These are phyloP conservation scores for Venturia aucupariae DNA, from an alignment of 2,329 filamentous ascomycete species.

Conservation along the genomic window DNA sequence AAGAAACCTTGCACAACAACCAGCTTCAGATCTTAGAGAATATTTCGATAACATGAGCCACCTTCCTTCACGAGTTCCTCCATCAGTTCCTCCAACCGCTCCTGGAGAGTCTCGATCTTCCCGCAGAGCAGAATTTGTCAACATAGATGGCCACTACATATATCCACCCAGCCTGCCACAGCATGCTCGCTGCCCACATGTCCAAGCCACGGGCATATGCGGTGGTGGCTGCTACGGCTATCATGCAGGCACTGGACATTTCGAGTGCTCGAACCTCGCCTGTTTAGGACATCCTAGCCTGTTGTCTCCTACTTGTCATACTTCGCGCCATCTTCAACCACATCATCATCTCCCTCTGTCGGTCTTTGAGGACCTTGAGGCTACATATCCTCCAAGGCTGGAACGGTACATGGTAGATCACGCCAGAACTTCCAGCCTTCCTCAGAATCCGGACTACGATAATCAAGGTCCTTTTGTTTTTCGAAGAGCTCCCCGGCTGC, in stretches of 20 bases:
- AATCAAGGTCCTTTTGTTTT: background rate
- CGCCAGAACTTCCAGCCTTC: background rate
- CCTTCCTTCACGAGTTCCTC: background rate
- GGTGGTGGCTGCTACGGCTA: background rate
- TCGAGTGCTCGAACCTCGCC: background rate
- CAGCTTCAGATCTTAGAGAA: background rate
- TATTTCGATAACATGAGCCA: background rate
- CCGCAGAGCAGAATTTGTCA: background rate
- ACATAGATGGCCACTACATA: background rate
- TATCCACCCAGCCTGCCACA: background rate
- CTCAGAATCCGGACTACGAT: background rate
- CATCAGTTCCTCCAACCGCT: background rate
- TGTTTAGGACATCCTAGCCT: background rate
- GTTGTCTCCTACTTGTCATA: background rate
- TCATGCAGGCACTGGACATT: background rate
- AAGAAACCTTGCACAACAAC: background rate
- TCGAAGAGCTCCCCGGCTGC: background rate
- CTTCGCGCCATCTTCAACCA: background rate
- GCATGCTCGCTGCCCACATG: background rate
- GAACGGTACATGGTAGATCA: background rate
- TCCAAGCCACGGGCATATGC: background rate
- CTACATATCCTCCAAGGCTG: background rate
- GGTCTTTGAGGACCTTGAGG: background rate
- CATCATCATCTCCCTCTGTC: background rate
- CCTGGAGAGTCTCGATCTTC: background rate